Percentiles rank a stretch among this genome's conserved stretches.
These are phyloP conservation scores for Clavispora asparagi DNA, from an alignment of 805 yeast species.

Conservation along the genomic window DNA sequence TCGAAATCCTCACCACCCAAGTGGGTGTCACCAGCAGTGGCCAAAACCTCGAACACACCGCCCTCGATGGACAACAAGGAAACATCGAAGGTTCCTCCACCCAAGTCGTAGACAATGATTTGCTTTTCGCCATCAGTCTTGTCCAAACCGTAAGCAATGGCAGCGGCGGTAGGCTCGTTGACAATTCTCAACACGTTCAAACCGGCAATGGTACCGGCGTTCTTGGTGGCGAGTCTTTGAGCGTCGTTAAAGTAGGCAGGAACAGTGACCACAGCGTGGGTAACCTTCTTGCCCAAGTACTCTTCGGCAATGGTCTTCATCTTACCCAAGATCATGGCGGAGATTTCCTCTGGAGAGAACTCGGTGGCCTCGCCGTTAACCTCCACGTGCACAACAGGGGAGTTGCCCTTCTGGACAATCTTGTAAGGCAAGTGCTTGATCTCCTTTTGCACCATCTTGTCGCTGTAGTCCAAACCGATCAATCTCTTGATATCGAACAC, in stretches of 20 bases:
- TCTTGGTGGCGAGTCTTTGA: constrained; percentile 19
- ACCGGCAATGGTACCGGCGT: constrained; percentile 19
- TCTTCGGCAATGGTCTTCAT: constrained; percentile 49
- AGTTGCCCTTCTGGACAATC: constrained; percentile 66
- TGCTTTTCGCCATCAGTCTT: constrained; percentile 18
- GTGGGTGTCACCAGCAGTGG: constrained; percentile 37
- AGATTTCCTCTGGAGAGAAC: constrained; percentile 92
- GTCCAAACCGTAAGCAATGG: constrained; percentile 27
- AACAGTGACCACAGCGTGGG: constrained; percentile 18
- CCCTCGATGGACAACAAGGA: constrained; percentile 20
- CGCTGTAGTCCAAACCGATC: constrained; percentile 69
- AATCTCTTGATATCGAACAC: constrained; percentile 90
- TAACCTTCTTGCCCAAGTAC: constrained; percentile 18
- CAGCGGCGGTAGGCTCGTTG: constrained; percentile 20
- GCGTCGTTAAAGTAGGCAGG: constrained; percentile 21
- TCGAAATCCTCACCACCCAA: constrained; percentile 21
- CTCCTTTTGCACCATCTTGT: constrained; percentile 42
- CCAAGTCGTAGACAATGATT: constrained; percentile 18
- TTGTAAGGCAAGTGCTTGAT: constrained; percentile 86
- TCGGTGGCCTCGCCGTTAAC: constrained; percentile 79
- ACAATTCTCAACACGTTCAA: constrained; percentile 18
- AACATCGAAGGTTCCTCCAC: constrained; percentile 21
- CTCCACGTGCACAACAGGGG: constrained; percentile 79
- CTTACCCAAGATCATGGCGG: constrained; percentile 86
- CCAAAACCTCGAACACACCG: constrained; percentile 19